phyloP scores from a whole-genome alignment of 306 rosid genomes.

The Vigna trinervia region DNA sequence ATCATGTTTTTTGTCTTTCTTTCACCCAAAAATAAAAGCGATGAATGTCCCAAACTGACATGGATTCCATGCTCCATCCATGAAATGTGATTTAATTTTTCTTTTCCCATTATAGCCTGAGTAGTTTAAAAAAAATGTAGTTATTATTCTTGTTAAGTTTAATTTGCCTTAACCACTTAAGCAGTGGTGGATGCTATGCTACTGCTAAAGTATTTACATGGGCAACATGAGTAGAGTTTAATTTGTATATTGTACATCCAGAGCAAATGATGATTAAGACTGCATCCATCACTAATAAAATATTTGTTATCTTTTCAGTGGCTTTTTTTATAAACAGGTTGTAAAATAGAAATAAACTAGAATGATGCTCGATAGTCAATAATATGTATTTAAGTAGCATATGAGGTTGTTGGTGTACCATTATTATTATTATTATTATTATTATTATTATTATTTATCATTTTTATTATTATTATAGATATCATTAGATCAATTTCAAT shows the following conservation, averaged over 20 bases:
- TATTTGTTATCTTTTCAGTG: neutral
- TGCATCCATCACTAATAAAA: neutral
- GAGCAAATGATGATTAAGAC: neutral
- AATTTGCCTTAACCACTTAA: neutral
- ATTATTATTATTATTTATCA: neutral
- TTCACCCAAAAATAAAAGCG: neutral
- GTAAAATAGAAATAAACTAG: conserved; percentile 2
- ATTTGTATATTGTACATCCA: neutral
- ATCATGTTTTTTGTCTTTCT: neutral
- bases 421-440: no score
- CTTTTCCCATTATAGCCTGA: neutral
- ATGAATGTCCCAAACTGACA: neutral
- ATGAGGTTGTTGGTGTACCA: neutral
- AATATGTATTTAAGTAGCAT: neutral
- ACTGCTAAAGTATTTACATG: neutral
- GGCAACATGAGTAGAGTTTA: neutral
- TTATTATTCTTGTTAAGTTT: neutral
- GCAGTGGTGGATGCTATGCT: neutral
- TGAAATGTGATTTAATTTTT: neutral
- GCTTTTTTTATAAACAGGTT: neutral
- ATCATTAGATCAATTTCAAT: conserved; percentile 3
- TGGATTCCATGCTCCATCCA: neutral
- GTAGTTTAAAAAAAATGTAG: neutral
- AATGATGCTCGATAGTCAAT: neutral
- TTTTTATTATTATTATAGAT: neutral